A percentile compares a stretch with the other conserved stretches of the same genome.
Evolutionary conservation across 768 basidiomycete genomes (phyloP).

Genomic region (Paxillus ammoniavirescens): DNA sequence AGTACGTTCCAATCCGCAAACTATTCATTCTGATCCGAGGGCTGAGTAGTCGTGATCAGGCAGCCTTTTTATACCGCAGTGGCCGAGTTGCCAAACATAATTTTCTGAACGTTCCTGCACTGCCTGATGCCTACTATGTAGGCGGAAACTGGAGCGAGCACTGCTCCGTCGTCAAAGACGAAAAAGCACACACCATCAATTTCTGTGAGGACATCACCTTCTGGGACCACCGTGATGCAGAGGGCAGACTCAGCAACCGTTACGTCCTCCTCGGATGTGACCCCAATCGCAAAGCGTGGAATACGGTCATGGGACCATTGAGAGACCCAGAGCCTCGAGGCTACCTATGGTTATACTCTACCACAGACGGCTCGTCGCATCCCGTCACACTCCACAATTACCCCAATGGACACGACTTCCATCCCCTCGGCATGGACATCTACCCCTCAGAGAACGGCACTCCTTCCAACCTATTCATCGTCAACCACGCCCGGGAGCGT

Average conservation of each 20-base stretch:
- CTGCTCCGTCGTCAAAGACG: slow-evolving; percentile 42
- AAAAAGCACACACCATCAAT: slow-evolving; percentile 30
- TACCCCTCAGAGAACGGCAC: slow-evolving; percentile 50
- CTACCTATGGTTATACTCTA: slow-evolving; percentile 55
- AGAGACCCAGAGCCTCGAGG: slow-evolving; percentile 56
- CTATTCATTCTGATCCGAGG: not conserved
- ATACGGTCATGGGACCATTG: slow-evolving; percentile 75
- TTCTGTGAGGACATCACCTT: slow-evolving; percentile 66
- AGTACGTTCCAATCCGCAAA: slow-evolving; percentile 2
- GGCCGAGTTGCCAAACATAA: slow-evolving; percentile 40
- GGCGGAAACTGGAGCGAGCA: slow-evolving; percentile 47
- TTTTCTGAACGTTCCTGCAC: slow-evolving; percentile 40
- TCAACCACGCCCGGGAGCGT: slow-evolving; percentile 63
- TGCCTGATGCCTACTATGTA: slow-evolving; percentile 51
- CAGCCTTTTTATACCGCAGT: slow-evolving; percentile 44
- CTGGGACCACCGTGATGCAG: slow-evolving; percentile 54
- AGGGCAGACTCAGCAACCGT: slow-evolving; percentile 41
- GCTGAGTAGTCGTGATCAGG: slow-evolving; percentile 28
- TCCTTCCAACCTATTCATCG: slow-evolving; percentile 56
- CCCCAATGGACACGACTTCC: slow-evolving; percentile 61
- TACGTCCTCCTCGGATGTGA: slow-evolving; percentile 44
- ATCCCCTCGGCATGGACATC: slow-evolving; percentile 65
- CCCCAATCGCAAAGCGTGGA: slow-evolving; percentile 57
- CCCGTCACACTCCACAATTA: slow-evolving; percentile 49
- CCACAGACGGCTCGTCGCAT: slow-evolving; percentile 26